Conservation (phyloP, 2,329 filamentous ascomycete genomes). For the Trichoderma sp. region DNA sequence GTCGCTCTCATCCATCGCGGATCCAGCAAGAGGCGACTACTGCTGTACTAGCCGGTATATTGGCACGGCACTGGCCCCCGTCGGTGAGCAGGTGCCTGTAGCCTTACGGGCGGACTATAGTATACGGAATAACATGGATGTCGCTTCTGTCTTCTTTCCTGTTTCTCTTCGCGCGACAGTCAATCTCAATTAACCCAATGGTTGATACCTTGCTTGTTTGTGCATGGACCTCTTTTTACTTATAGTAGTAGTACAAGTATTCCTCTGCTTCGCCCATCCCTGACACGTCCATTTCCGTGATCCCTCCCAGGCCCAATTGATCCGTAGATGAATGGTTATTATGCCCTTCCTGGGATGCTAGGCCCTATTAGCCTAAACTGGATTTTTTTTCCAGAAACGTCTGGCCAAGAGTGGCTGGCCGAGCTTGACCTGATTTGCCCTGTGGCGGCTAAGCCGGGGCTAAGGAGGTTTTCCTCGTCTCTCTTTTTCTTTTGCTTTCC, state of each 20-base stretch:
- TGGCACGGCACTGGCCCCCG: not conserved
- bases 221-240: not conserved
- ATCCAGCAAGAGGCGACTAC: not conserved
- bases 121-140: not conserved
- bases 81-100: not conserved
- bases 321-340: conserved; percentile 2
- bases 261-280: not conserved
- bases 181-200: not conserved
- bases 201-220: not conserved
- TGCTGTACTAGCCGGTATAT: not conserved
- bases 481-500: not conserved
- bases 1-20: not conserved
- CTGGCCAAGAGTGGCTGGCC: conserved; percentile 18
- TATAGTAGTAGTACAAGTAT: too few species aligned
- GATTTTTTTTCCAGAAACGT: conserved; percentile 21
- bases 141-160: not conserved
- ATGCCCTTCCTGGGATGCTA: not conserved
- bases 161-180: not conserved
- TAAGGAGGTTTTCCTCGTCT: conserved; percentile 10
- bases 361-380: conserved; percentile 22
- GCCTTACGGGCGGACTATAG: conserved; percentile 9
- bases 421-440: not conserved
- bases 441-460: conserved; percentile 14
- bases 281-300: not conserved
- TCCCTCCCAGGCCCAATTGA: not conserved